A percentile compares a stretch with the other conserved stretches of the same genome.
These are phyloP conservation scores for Cenchrus americanus DNA, from an alignment of 176 grass and related monocot genomes.

Conservation along the genomic window DNA sequence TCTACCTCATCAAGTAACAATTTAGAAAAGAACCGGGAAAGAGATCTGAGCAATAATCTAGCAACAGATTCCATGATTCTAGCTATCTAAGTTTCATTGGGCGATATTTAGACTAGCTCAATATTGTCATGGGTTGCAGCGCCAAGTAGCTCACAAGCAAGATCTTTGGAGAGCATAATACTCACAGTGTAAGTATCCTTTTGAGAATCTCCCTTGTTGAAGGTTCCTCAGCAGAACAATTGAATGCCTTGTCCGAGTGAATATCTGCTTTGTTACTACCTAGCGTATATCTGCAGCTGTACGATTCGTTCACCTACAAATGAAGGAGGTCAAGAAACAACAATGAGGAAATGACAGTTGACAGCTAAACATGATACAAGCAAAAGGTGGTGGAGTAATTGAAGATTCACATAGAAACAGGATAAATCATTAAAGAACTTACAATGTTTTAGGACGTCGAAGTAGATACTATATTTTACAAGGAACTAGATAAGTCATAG, in stretches of 20 bases:
- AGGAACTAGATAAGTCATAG: constrained; percentile 7
- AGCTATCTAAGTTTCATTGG: constrained; percentile 13
- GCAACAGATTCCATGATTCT: constrained; percentile 11
- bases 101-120: constrained; percentile 6
- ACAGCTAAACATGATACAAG: constrained; percentile 10
- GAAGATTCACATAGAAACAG: not conserved
- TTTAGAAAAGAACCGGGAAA: not conserved
- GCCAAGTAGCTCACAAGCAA: constrained; percentile 6
- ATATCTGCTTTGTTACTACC: constrained; percentile 87
- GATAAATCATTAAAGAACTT: constrained; percentile 5
- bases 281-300: constrained; percentile 77
- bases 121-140: constrained; percentile 2
- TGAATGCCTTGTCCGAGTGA: constrained; percentile 72
- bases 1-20: not conserved
- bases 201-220: constrained; percentile 69
- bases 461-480: not conserved
- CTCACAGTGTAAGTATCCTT: constrained; percentile 86
- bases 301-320: constrained; percentile 92
- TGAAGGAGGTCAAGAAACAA: constrained; percentile 27
- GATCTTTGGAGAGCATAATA: constrained; percentile 22
- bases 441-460: not conserved
- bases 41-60: constrained; percentile 13
- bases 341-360: not conserved
- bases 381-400: constrained; percentile 7
- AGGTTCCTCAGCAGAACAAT: constrained; percentile 81